Percentiles rank a stretch among this genome's conserved stretches.
Conservation (phyloP, 495 filamentous ascomycete genomes). For the Chaetomium tenue region DNA sequence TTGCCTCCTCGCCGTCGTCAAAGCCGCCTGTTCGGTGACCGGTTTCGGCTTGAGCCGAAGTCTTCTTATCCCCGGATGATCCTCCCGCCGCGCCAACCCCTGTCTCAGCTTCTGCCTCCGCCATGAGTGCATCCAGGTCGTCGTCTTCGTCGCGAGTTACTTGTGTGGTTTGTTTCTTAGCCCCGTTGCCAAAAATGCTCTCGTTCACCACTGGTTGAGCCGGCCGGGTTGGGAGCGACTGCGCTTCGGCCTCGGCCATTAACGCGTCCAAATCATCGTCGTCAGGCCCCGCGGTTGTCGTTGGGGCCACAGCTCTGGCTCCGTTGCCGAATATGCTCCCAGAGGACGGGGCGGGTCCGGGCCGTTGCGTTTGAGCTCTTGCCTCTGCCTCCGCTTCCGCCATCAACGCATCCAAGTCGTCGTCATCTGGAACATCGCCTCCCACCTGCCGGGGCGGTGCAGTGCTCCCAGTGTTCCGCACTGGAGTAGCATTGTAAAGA, state of each 20-base stretch:
- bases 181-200: conserved; percentile 29
- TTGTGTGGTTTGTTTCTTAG: neutral
- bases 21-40: conserved; percentile 24
- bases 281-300: conserved; percentile 32
- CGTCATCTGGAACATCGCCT: conserved; percentile 42
- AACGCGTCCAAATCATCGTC: conserved; percentile 56
- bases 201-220: neutral
- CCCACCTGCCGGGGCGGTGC: conserved; percentile 5
- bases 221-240: conserved; percentile 11
- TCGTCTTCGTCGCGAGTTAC: conserved; percentile 23
- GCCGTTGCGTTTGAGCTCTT: neutral
- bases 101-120: conserved; percentile 26
- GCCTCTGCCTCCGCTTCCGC: conserved; percentile 44
- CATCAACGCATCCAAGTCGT: conserved; percentile 53
- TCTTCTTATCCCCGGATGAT: neutral
- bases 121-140: conserved; percentile 50
- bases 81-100: neutral
- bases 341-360: neutral
- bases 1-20: conserved; percentile 64
- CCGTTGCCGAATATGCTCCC: conserved; percentile 40
- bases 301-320: conserved; percentile 1
- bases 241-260: conserved; percentile 47
- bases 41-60: neutral
- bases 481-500: conserved; percentile 45
- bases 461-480: conserved; percentile 20